These are phyloP conservation scores for Scheffersomyces lignosus DNA, from an alignment of 805 yeast species.

Conservation along the genomic window DNA sequence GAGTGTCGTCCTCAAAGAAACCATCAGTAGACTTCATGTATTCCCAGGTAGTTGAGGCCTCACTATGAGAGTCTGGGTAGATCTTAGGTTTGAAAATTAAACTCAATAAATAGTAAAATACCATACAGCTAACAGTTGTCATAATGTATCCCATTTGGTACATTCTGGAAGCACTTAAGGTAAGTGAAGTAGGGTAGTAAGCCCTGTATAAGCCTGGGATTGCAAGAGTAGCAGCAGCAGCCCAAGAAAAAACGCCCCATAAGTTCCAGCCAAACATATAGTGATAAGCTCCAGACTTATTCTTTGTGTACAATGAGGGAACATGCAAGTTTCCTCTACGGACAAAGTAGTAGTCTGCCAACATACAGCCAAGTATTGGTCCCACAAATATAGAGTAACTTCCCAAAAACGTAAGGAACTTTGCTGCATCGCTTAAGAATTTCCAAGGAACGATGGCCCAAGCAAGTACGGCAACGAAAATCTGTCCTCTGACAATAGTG, in stretches of 20 bases:
- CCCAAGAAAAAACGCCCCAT: not conserved
- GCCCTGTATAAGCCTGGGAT: not conserved
- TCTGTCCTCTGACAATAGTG: conserved; percentile 14
- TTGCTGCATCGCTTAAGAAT: conserved; percentile 15
- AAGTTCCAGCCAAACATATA: not conserved
- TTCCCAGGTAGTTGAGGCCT: conserved; percentile 14
- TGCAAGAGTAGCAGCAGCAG: not conserved
- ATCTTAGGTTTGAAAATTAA: conserved; percentile 10
- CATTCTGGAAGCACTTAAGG: not conserved
- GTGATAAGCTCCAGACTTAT: not conserved
- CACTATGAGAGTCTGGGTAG: conserved; percentile 10
- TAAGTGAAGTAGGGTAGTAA: not conserved
- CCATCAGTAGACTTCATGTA: conserved; percentile 15
- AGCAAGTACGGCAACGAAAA: conserved; percentile 14
- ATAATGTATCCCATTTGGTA: not conserved
- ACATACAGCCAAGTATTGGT: conserved; percentile 16
- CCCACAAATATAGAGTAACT: conserved; percentile 19
- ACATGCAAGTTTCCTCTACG: conserved; percentile 17
- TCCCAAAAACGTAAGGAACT: conserved; percentile 17
- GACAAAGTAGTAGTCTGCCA: conserved; percentile 16
- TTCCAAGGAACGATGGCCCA: conserved; percentile 23
- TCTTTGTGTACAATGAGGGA: conserved; percentile 15
- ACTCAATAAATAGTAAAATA: not conserved
- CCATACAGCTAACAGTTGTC: not conserved
- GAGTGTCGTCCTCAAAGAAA: conserved; percentile 13